Base-by-base conservation (phyloP, 2,329 filamentous ascomycete species). In the Mollisia scopiformis region DNA sequence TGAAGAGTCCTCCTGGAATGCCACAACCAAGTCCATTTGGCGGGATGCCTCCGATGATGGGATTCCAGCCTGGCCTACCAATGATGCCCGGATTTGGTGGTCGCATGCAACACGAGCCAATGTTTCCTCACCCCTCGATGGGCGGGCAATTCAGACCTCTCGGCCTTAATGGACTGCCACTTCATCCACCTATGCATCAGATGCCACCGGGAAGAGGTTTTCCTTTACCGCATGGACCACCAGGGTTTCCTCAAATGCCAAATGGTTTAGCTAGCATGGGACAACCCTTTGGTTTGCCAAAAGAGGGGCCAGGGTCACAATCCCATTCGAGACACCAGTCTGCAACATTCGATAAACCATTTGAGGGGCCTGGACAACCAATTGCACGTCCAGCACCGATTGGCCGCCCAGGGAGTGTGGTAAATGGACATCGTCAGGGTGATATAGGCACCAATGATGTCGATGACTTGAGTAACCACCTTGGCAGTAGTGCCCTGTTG, bases 401-500 rank as follows among this genome's bases (percentile, higher is more conserved):
- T 65, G 92, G 94, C 64, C 86, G 93, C 33, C 94, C 95, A 0
- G 88, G 88, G 16, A 97, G 93, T 73, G 86, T 85, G 25, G 82
- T 82, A 16, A 81, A 84, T 50, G 83, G 83, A 14, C 81, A 81
- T 47, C 78, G 78, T 21, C 70, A 53, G 39, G 73, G 76, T 30
- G 73, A 77, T 43, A 72, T 65, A 50, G 71, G 74, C 1, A 80
- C 82, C 27, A 77, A 79, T 28, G 87, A 89, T 58, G 79, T 92
- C 21, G 92, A 94, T 58, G 86, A 91, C 52, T 78, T 91, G 57
- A 89, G 88, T 64, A 85, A 89, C 62, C 93, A 95, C 69, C 82
- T 99, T 27, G 95, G 95, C 13, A 98, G 94, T 75, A 93, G 92
- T 69, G 95, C 93, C 13, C 80, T 99, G 13, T 80, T 98, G 50